Evolutionary conservation across 495 filamentous ascomycete genomes (phyloP).

Genomic region (Letharia columbiana): DNA sequence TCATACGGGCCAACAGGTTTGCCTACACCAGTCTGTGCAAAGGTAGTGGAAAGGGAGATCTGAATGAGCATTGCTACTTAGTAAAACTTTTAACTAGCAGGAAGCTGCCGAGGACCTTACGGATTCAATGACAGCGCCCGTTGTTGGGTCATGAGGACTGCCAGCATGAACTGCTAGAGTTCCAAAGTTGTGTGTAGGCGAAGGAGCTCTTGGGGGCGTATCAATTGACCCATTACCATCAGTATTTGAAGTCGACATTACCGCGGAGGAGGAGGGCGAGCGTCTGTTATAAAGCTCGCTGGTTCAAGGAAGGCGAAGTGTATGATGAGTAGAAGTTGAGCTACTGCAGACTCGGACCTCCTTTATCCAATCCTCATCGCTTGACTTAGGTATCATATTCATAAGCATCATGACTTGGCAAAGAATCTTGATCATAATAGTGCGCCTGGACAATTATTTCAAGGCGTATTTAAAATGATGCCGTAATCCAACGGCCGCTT

Average conservation of each 20-base stretch:
- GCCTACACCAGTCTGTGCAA: slow-evolving; percentile 75
- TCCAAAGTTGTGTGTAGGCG: slow-evolving; percentile 65
- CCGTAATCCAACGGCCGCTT: too few species aligned
- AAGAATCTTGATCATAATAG: neutral
- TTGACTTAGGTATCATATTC: neutral
- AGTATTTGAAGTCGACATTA: slow-evolving; percentile 29
- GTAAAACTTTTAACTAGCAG: slow-evolving; percentile 8
- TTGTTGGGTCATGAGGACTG: slow-evolving; percentile 76
- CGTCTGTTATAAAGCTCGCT: too few species aligned
- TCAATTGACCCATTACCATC: slow-evolving; percentile 45
- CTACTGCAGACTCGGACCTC: neutral
- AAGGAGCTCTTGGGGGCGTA: slow-evolving; percentile 49
- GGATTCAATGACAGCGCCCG: slow-evolving; percentile 89
- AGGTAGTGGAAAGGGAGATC: slow-evolving; percentile 95
- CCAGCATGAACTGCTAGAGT: slow-evolving; percentile 94
- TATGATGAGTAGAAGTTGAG: neutral
- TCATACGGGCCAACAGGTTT: slow-evolving; percentile 80
- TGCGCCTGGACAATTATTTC: neutral
- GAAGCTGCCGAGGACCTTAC: slow-evolving; percentile 31
- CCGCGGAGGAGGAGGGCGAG: neutral
- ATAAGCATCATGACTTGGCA: neutral
- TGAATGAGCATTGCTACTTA: slow-evolving; percentile 26
- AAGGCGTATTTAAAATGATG: too few species aligned
- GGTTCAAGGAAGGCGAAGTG: neutral
- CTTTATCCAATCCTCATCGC: neutral